A percentile compares a stretch with the other conserved stretches of the same genome.
phyloP scores from a whole-genome alignment of 2,329 filamentous ascomycete genomes.

The Sclerotinia subarctica region DNA sequence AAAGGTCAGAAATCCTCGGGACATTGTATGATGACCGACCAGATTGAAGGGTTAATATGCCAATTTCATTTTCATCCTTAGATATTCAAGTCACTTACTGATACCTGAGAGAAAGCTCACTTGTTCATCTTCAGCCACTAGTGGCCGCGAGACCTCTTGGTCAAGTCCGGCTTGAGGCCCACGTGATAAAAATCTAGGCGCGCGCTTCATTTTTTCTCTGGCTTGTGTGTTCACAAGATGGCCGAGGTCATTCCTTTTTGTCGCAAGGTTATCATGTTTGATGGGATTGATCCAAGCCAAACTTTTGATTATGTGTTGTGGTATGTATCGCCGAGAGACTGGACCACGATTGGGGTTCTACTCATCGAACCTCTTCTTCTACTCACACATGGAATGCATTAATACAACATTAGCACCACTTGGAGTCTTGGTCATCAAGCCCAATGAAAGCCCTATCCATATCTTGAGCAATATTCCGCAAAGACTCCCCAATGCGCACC shows the following conservation, averaged over 20 bases:
- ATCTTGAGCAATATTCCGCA: no score
- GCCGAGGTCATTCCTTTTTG: neutral
- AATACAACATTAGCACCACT: neutral
- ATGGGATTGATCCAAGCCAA: neutral
- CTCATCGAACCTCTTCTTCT: no score
- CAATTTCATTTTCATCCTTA: neutral
- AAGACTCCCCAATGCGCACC: no score
- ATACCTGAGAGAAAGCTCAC: neutral
- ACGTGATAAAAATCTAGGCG: neutral
- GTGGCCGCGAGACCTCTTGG: neutral
- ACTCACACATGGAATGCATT: no score
- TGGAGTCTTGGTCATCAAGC: neutral
- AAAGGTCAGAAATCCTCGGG: neutral
- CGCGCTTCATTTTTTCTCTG: neutral
- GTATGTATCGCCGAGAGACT: neutral
- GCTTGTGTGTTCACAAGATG: neutral
- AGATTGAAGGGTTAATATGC: neutral
- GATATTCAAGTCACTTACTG: neutral
- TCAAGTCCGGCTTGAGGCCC: neutral
- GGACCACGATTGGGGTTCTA: neutral
- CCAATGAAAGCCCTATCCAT: no score
- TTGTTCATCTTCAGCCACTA: neutral
- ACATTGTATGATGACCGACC: neutral
- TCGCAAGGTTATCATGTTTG: neutral
- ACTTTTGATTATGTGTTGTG: neutral